Conservation (phyloP, 108 stramenopile species). For the Epithemia pelagica region DNA sequence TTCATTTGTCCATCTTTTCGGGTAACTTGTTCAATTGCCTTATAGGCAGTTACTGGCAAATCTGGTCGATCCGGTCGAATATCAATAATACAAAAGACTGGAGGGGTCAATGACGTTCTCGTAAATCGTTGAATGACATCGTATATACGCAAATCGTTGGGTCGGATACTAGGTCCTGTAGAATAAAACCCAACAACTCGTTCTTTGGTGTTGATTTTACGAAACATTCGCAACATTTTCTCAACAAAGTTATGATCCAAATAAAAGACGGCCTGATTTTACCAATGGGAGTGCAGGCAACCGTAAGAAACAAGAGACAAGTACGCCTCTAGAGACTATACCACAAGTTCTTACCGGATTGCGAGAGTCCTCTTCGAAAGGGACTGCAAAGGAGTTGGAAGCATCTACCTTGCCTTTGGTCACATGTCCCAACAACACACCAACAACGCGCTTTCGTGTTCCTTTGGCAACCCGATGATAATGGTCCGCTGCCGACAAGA, state of each 20-base stretch:
- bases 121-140: conserved; percentile 77
- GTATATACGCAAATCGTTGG: conserved; percentile 88
- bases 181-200: conserved; percentile 93
- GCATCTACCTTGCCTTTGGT: conserved; percentile 77
- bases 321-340: background rate
- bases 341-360: conserved; percentile 48
- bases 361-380: conserved; percentile 95
- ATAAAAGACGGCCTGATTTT: conserved; percentile 73
- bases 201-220: conserved; percentile 88
- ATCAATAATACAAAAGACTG: conserved; percentile 98
- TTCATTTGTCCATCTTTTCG: conserved; percentile 42
- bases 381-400: conserved; percentile 96
- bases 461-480: conserved; percentile 97
- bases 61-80: conserved; percentile 89
- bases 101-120: conserved; percentile 37
- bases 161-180: conserved; percentile 85
- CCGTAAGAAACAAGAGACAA: background rate
- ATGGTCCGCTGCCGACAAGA: conserved; percentile 95
- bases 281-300: no score
- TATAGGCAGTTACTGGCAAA: conserved; percentile 93
- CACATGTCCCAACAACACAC: conserved; percentile 88
- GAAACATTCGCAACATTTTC: conserved; percentile 77
- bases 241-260: conserved; percentile 98
- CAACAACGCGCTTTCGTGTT: conserved; percentile 94
- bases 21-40: conserved; percentile 79